Base-by-base conservation (phyloP, 2,329 filamentous ascomycete genomes). In the Stachybotrys chartarum region DNA sequence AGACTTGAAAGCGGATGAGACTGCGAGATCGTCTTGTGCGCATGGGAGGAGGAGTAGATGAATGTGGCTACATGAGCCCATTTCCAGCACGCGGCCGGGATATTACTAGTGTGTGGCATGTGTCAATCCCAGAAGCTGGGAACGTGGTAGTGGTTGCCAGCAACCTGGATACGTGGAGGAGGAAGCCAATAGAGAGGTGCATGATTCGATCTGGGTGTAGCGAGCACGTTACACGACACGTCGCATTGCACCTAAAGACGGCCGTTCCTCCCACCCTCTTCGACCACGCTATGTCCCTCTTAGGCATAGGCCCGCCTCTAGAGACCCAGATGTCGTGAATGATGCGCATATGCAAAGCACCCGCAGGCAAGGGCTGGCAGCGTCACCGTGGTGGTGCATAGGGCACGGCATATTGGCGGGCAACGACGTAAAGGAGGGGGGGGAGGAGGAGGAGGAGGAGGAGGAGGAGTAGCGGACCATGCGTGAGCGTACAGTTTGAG, bases 161-260 rank as follows among this genome's bases (percentile, higher is more conserved):
- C 14, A 42, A 42, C 35, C 35, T 42, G 35, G 35, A 42, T 42
- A 42, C 35, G 35, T 14, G 35, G 35, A 14, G 10, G 35, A 14
- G 8, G 35, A 14, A 42, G 35, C 35, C 35, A 42, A 42, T 42
- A 10, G 35, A 50, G 5, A 18, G 56, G 53, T 58, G 58, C 61
- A 61, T 59, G 56, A 58, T 59, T 60, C 63, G 62, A 65, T 65
- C 63, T 64, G 59, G 62, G 64, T 65, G 60, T 55, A 56, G 60
- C 56, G 60, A 55, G 55, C 58, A 54, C 49, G 58, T 60, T 58
- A 60, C 60, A 65, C 61, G 55, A 54, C 58, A 61, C 35, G 3
- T 42, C 35, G 10, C 35, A 42, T 24, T 24, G 24, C 24, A 24
- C 24, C 24, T 24, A 24, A 4, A 24, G 24, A 24, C 24, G 24